Evolutionary conservation across 2,329 filamentous ascomycete genomes (phyloP).

Genomic region (Penicillium nordicum): DNA sequence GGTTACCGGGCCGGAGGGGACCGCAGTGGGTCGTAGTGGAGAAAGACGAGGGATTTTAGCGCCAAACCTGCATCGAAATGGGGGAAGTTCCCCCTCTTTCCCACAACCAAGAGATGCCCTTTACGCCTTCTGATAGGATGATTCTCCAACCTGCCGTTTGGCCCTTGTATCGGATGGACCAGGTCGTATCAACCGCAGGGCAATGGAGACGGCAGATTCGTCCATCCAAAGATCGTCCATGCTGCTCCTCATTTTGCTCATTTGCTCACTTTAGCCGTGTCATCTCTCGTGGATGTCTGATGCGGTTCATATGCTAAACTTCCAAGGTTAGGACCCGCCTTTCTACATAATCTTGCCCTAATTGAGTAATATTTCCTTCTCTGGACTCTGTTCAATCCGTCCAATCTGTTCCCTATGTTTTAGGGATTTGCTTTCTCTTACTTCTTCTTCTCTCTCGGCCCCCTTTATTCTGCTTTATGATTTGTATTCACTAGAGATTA

Average conservation of each 20-base stretch:
- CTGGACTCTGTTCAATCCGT: background rate
- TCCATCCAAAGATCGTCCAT: constrained; percentile 17
- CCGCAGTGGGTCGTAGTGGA: constrained; percentile 25
- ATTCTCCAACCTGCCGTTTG: constrained; percentile 13
- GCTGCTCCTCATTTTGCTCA: constrained; percentile 23
- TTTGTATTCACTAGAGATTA: background rate
- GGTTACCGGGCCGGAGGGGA: constrained; percentile 27
- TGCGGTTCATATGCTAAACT: constrained; percentile 15
- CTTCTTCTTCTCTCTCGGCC: background rate
- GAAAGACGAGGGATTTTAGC: constrained; percentile 19
- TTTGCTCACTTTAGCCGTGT: constrained; percentile 20
- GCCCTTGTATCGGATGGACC: constrained; percentile 22
- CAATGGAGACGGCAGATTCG: constrained; percentile 19
- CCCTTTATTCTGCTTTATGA: background rate
- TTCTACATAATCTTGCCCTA: constrained; percentile 11
- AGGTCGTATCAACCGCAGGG: constrained; percentile 13
- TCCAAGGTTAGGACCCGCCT: constrained; percentile 16
- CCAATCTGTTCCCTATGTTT: constrained; percentile 8
- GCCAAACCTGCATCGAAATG: constrained; percentile 2
- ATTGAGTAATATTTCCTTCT: constrained; percentile 12
- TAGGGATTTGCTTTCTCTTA: constrained; percentile 8
- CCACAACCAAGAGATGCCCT: constrained; percentile 3
- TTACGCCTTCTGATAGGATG: constrained; percentile 22
- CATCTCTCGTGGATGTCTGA: constrained; percentile 17
- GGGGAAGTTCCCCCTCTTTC: constrained; percentile 14